These are phyloP conservation scores for Colletotrichum sidae DNA, from an alignment of 2,329 filamentous ascomycete species.

Conservation along the genomic window DNA sequence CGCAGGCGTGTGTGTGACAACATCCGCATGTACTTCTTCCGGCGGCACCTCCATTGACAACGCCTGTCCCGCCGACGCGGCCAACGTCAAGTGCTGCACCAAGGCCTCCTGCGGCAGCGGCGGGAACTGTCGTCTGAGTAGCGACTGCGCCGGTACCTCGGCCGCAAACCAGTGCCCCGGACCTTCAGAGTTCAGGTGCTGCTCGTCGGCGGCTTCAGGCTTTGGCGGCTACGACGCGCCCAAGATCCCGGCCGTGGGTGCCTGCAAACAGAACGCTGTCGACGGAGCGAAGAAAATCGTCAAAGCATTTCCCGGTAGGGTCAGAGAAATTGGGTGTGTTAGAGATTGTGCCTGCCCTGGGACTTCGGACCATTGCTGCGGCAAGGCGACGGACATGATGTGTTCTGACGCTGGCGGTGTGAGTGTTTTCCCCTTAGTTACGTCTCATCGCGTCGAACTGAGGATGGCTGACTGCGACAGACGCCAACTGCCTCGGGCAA, in stretches of 20 bases:
- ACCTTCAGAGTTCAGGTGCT: constrained; percentile 53
- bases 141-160: constrained; percentile 49
- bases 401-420: constrained; percentile 52
- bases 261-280: constrained; percentile 51
- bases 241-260: constrained; percentile 47
- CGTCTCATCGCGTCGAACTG: background rate
- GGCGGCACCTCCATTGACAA: constrained; percentile 53
- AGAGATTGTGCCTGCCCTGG: constrained; percentile 48
- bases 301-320: constrained; percentile 48
- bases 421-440: constrained; percentile 38
- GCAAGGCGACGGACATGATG: constrained; percentile 53
- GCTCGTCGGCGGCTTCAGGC: constrained; percentile 44
- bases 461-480: constrained; percentile 40
- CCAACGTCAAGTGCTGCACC: constrained; percentile 55
- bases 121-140: constrained; percentile 53
- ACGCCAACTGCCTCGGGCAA: constrained; percentile 51
- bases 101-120: constrained; percentile 50
- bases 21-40: constrained; percentile 47
- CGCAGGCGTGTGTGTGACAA: constrained; percentile 53
- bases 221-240: constrained; percentile 51
- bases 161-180: constrained; percentile 51
- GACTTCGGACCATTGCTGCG: constrained; percentile 52
- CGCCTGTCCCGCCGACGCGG: constrained; percentile 51
- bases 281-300: constrained; percentile 49
- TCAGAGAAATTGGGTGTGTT: constrained; percentile 49